Evolutionary conservation across 805 yeast species (phyloP).

Genomic region (Candida insectorum): DNA sequence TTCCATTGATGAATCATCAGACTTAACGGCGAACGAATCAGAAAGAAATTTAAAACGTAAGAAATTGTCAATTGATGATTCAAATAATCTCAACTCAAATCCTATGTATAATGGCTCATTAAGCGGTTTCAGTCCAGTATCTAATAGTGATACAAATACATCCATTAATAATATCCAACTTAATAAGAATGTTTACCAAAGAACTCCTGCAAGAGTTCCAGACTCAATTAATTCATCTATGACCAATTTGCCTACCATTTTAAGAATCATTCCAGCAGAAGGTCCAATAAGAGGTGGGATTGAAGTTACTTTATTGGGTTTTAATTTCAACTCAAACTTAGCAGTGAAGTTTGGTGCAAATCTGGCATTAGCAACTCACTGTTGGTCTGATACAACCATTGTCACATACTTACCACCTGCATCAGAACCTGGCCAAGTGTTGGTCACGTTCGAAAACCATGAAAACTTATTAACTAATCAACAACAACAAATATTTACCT

Average conservation of each 20-base stretch:
- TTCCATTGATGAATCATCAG: slow-evolving; percentile 60
- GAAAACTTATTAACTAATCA: slow-evolving; percentile 29
- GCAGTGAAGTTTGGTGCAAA: slow-evolving; percentile 83
- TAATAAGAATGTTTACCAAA: slow-evolving; percentile 7
- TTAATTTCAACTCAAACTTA: slow-evolving; percentile 79
- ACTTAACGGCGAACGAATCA: slow-evolving; percentile 39
- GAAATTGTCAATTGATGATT: slow-evolving; percentile 46
- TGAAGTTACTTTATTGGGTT: slow-evolving; percentile 87
- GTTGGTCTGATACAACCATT: slow-evolving; percentile 94
- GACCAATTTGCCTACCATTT: slow-evolving; percentile 53
- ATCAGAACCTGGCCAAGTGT: slow-evolving; percentile 81
- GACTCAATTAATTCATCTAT: slow-evolving; percentile 5
- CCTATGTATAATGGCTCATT: slow-evolving; percentile 38
- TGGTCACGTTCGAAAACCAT: slow-evolving; percentile 72
- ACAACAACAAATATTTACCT: slow-evolving; percentile 72
- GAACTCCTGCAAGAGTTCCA: slow-evolving; percentile 11
- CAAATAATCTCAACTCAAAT: slow-evolving; percentile 29
- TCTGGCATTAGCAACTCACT: slow-evolving; percentile 78
- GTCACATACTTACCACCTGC: slow-evolving; percentile 95
- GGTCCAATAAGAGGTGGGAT: slow-evolving; percentile 97
- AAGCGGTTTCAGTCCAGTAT: slow-evolving; percentile 43
- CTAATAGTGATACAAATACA: slow-evolving; percentile 43
- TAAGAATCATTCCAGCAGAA: slow-evolving; percentile 88
- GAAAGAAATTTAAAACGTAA: slow-evolving; percentile 47
- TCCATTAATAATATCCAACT: slow-evolving; percentile 7